A percentile compares a stretch with the other conserved stretches of the same genome.
Evolutionary conservation across 805 yeast genomes (phyloP).

Genomic region (Ogataea pilisensis): DNA sequence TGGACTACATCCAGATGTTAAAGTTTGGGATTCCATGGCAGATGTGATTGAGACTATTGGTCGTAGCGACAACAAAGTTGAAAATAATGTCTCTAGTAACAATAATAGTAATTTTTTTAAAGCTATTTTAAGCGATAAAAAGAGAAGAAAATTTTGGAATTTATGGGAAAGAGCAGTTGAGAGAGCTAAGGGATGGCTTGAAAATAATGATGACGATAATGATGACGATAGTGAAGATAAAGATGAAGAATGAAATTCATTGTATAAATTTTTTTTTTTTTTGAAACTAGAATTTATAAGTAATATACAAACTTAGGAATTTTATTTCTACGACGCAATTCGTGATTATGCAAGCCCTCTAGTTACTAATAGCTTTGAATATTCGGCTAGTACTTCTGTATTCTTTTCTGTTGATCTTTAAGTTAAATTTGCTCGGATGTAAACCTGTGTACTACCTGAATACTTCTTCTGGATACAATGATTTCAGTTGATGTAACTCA

Average conservation of each 20-base stretch:
- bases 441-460: too few relatives aligned
- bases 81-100: background rate
- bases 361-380: too few relatives aligned
- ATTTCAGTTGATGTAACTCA: too few relatives aligned
- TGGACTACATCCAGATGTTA: conserved; percentile 59
- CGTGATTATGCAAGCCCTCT: too few relatives aligned
- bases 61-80: conserved; percentile 21
- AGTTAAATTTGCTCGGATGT: too few relatives aligned
- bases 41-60: conserved; percentile 52
- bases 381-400: too few relatives aligned
- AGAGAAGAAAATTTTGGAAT: conserved; percentile 59
- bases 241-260: background rate
- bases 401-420: too few relatives aligned
- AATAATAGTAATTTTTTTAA: conserved; percentile 13
- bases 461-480: too few relatives aligned
- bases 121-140: conserved; percentile 46
- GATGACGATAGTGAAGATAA: conserved; percentile 9
- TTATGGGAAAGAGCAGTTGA: conserved; percentile 85
- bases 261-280: background rate
- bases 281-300: too few relatives aligned
- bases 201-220: conserved; percentile 10
- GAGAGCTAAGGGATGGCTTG: conserved; percentile 78
- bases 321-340: too few relatives aligned
- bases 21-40: conserved; percentile 71
- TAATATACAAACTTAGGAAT: too few relatives aligned